Evolutionary conservation across 2,329 filamentous ascomycete genomes (phyloP), one percentile per base, ranked within the genome.

Genomic region (Leptographium galeiforme): DNA sequence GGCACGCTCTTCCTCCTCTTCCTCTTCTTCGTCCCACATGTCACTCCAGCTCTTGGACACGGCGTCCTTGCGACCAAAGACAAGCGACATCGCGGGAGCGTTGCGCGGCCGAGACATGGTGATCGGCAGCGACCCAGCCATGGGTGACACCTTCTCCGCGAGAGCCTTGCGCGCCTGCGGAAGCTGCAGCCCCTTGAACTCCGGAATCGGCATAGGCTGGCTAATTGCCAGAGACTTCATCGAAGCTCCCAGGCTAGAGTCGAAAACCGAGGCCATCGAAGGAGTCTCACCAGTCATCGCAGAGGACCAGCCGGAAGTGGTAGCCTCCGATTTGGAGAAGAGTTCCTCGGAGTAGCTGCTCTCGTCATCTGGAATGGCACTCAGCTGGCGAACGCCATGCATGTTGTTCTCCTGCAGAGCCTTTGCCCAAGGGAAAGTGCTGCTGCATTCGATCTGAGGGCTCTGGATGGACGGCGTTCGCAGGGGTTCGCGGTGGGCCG

Each of bases 41-140:
- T 98, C 93, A 63, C 90, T 95, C 93, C 93, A 98, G 74, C 93
- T 97, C 84, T 97, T 97, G 54, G 93, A 95, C 48, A 94, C 87
- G 48, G 78, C 74, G 47, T 91, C 85, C 57, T 81, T 79, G 65
- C 85, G 82, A 63, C 87, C 87, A 65, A 95, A 91, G 50, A 91
- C 80, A 64, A 85, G 79, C 6, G 87, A 82, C 76, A 91, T 84
- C 57, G 87, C 83, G 52, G 79, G 73, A 43, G 79, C 77, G 57
- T 81, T 75, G 60, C 79, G 79, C 0, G 88, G 85, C 64, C 93
- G 82, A 14, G 85, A 86, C 69, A 90, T 87, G 57, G 78, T 82
- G 64, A 93, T 91, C 6, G 87, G 84, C 32, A 93, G 75, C 2
- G 89, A 87, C 41, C 79, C 82, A 51, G 85, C 79, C 63, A 79